phyloP scores from a whole-genome alignment of 2,329 filamentous ascomycete genomes.

The Paraphaeosphaeria sporulosa region DNA sequence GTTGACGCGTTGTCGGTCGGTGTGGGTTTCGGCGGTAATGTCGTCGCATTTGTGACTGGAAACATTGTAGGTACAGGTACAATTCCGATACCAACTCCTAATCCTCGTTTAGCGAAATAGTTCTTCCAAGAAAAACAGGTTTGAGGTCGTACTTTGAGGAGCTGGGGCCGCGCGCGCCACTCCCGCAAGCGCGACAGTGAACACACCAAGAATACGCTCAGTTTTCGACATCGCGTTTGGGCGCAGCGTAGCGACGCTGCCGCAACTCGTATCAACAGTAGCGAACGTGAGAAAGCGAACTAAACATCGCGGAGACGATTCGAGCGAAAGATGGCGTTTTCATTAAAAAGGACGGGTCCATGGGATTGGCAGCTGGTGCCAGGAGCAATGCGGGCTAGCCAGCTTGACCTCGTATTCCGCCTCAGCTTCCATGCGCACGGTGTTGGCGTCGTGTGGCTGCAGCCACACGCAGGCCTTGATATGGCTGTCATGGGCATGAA shows the following conservation, averaged over 20 bases:
- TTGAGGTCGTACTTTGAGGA: constrained; percentile 18
- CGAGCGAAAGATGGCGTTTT: constrained; percentile 18
- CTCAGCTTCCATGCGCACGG: constrained; percentile 16
- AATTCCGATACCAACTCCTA: constrained; percentile 9
- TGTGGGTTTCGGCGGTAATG: constrained; percentile 6
- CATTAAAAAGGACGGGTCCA: background rate
- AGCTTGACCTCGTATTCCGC: constrained; percentile 19
- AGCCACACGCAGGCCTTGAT: constrained; percentile 6
- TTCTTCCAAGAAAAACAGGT: background rate
- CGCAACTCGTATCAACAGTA: constrained; percentile 8
- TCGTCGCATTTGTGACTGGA: constrained; percentile 9
- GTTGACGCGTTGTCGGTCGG: constrained; percentile 9
- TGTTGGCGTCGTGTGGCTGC: constrained; percentile 20
- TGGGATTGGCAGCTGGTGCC: constrained; percentile 11
- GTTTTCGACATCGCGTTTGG: constrained; percentile 7
- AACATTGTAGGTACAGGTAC: constrained; percentile 8
- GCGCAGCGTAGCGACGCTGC: background rate
- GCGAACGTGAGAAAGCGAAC: constrained; percentile 11
- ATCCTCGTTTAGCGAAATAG: constrained; percentile 9
- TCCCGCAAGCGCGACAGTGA: constrained; percentile 8
- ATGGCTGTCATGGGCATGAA: background rate
- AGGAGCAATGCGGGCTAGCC: background rate
- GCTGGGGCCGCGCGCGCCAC: constrained; percentile 19
- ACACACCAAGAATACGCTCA: constrained; percentile 10
- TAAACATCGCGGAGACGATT: constrained; percentile 8